A percentile compares a stretch with the other conserved stretches of the same genome.
phyloP scores from a whole-genome alignment of 2,329 filamentous ascomycete genomes.

The Thermothelomyces thermophilus region DNA sequence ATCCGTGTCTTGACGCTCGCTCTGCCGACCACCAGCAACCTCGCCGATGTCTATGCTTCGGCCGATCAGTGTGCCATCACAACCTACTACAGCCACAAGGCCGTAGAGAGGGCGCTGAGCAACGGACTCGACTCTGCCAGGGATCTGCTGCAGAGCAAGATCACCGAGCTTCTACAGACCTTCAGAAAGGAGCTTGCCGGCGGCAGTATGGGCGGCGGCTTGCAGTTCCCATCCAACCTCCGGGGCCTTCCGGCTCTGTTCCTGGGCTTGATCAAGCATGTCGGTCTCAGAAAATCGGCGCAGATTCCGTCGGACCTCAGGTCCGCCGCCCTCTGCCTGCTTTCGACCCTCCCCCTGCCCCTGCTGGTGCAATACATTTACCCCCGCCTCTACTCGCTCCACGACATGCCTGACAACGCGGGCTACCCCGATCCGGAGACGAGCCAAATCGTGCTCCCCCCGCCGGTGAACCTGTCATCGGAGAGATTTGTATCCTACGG shows the following conservation, averaged over 20 bases:
- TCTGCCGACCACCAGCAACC: conserved; percentile 82
- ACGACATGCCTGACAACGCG: conserved; percentile 94
- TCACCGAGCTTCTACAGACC: conserved; percentile 86
- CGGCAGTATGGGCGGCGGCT: conserved; percentile 87
- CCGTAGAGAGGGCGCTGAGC: conserved; percentile 81
- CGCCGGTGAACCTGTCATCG: conserved; percentile 77
- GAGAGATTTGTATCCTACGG: conserved; percentile 84
- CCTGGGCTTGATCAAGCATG: conserved; percentile 91
- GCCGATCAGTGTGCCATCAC: conserved; percentile 92
- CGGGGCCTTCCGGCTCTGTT: conserved; percentile 84
- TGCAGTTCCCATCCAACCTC: conserved; percentile 91
- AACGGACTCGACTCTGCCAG: conserved; percentile 84
- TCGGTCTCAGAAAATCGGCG: conserved; percentile 84
- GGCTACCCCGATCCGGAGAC: conserved; percentile 79
- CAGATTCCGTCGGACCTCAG: conserved; percentile 92
- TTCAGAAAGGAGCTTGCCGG: conserved; percentile 96
- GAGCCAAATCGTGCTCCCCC: conserved; percentile 82
- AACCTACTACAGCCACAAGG: conserved; percentile 94
- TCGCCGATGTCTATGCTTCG: conserved; percentile 88
- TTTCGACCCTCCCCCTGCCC: conserved; percentile 89
- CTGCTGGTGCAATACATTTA: conserved; percentile 92
- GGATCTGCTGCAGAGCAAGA: conserved; percentile 84
- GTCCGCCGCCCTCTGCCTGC: conserved; percentile 82
- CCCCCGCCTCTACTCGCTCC: conserved; percentile 74
- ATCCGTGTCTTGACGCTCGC: conserved; percentile 92